Evolutionary conservation across 83 land plant species (phyloP), one percentile per base, ranked within the genome.

Genomic region (Larix sibirica): DNA sequence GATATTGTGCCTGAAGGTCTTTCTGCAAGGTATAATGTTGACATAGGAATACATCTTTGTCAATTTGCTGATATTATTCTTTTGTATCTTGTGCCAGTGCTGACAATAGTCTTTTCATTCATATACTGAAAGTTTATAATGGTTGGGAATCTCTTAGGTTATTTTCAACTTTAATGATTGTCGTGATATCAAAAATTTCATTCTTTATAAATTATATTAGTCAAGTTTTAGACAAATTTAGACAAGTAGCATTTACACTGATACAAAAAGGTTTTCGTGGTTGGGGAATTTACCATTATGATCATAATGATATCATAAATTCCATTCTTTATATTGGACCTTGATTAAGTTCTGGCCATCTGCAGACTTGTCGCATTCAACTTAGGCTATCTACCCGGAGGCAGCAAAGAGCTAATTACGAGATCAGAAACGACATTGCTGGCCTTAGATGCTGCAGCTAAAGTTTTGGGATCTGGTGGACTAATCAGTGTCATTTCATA

Each of bases 351-450:
- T 63, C 62, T 80, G 70, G 21, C n/a, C 64, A 62, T 20, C 14
- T 81, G 42, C 89, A 97, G 99, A 87, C 91, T 98, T 64, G 91
- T 98, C 20, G 95, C 95, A 33, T 98, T 96, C 88, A 98, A 98
- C 85, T 86, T 98, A 80, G 99, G 99, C 23, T 98, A 96, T 81
- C 92, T 95, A 79, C 99, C 99, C 10, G 96, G 96, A 62, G 96
- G 99, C 67, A 93, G 92, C 86, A 96, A 98, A 83, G 20, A 79
- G 16, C 50, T 96, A 54, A 92, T 81, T 64, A 98, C 99, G 73
- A 60, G 20, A 26, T 54, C 92, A 6, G 73, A 79, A 36, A 96
- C 98, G 1, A 96, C 99, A 44, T 12, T 90, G 31, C 54, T 77
- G 56, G 99, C 99, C 40, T 79, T 98, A 83, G 67, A 91, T 58